A percentile compares a stretch with the other conserved stretches of the same genome.
These are phyloP conservation scores for Sicyos edulis DNA, from an alignment of 306 rosid genomes.

Conservation along the genomic window DNA sequence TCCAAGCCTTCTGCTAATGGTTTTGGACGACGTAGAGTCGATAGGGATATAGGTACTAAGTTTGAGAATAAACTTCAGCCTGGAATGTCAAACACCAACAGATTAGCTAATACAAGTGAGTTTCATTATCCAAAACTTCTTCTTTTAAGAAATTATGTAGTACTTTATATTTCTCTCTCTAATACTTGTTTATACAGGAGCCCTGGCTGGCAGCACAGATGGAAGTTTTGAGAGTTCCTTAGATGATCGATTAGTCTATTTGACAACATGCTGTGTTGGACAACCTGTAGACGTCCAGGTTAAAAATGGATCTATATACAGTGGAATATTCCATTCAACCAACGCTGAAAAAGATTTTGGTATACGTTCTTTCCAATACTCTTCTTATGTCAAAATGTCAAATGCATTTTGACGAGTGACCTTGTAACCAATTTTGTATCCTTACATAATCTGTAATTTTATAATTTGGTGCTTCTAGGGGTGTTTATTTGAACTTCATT, in stretches of 20 bases:
- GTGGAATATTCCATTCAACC: conserved; percentile 86
- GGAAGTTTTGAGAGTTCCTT: conserved; percentile 59
- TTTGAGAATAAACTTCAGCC: conserved; percentile 48
- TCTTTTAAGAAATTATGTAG: conserved; percentile 1
- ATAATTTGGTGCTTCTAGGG: not conserved
- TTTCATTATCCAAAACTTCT: not conserved
- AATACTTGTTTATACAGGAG: conserved; percentile 32
- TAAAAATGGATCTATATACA: conserved; percentile 78
- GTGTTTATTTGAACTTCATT: conserved; percentile 23
- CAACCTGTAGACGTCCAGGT: conserved; percentile 92
- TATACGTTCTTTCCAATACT: conserved; percentile 28
- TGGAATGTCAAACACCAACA: conserved; percentile 59
- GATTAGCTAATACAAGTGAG: conserved; percentile 34
- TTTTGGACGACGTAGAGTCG: conserved; percentile 74
- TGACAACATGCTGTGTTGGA: conserved; percentile 71
- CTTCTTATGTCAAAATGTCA: conserved; percentile 10
- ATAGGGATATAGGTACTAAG: conserved; percentile 58
- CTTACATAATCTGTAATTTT: not conserved
- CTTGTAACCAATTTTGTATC: not conserved
- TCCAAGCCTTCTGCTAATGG: conserved; percentile 72
- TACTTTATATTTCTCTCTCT: conserved; percentile 22
- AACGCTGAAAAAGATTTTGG: conserved; percentile 79
- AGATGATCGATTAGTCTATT: conserved; percentile 62
- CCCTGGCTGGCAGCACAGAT: conserved; percentile 47
- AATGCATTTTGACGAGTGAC: not conserved